A percentile compares a stretch with the other conserved stretches of the same genome.
phyloP scores from a whole-genome alignment of 2,329 filamentous ascomycete genomes.

The Aspergillus oerlinghausenensis region DNA sequence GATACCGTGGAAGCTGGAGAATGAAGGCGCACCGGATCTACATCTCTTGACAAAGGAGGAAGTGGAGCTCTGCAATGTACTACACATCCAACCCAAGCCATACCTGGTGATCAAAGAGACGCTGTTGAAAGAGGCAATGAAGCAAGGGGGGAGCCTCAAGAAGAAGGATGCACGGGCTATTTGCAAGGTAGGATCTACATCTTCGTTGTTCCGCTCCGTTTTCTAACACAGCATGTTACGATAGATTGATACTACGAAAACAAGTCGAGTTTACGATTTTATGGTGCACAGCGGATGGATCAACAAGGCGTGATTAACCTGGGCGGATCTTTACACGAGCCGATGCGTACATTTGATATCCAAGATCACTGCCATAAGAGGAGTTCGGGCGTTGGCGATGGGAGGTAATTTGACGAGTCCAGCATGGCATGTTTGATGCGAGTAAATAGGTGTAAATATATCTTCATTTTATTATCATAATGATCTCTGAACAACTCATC shows the following conservation, averaged over 20 bases:
- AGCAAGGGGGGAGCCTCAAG: conserved; percentile 80
- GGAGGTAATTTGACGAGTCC: not conserved
- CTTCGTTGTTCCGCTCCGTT: not conserved
- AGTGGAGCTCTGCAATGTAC: conserved; percentile 74
- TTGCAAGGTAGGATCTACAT: conserved; percentile 49
- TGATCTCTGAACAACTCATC: not conserved
- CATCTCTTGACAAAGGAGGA: conserved; percentile 85
- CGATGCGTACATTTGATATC: conserved; percentile 13
- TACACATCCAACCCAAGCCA: conserved; percentile 86
- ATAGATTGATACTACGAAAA: conserved; percentile 76
- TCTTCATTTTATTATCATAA: not conserved
- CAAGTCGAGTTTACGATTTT: conserved; percentile 85
- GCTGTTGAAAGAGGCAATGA: conserved; percentile 84
- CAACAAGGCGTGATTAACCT: conserved; percentile 61
- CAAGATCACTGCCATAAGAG: not conserved
- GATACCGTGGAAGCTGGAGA: conserved; percentile 58
- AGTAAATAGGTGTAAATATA: not conserved
- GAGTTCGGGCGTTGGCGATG: not conserved
- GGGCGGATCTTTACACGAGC: conserved; percentile 1
- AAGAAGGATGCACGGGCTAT: conserved; percentile 91
- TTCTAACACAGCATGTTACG: not conserved
- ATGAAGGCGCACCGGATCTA: conserved; percentile 70
- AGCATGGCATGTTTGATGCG: not conserved
- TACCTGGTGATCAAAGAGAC: conserved; percentile 93
- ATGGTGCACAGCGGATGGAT: conserved; percentile 92